Evolutionary conservation across 805 yeast species (phyloP).

Genomic region (Lipomyces sp.): DNA sequence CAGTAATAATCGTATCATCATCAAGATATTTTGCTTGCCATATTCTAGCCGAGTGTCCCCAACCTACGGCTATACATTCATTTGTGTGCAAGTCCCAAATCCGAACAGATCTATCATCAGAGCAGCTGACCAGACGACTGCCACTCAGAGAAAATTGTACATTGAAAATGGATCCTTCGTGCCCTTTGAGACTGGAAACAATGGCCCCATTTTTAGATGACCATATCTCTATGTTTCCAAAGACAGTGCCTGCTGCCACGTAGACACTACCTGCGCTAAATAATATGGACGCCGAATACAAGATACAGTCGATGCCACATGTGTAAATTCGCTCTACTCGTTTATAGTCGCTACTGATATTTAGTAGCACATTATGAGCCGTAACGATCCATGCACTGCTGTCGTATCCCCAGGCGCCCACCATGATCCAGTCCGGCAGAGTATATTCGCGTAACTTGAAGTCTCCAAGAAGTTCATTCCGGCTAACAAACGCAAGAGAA

Average conservation of each 20-base stretch:
- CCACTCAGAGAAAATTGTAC: conserved; percentile 66
- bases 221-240: conserved; percentile 88
- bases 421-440: conserved; percentile 79
- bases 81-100: conserved; percentile 71
- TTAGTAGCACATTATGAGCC: conserved; percentile 74
- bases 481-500: conserved; percentile 57
- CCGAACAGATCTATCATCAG: conserved; percentile 90
- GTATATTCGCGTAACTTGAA: conserved; percentile 39
- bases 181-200: conserved; percentile 65
- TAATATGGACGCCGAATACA: conserved; percentile 82
- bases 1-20: conserved; percentile 57
- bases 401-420: conserved; percentile 57
- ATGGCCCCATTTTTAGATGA: conserved; percentile 53
- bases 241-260: conserved; percentile 90
- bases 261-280: conserved; percentile 51
- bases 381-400: conserved; percentile 61
- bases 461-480: conserved; percentile 44
- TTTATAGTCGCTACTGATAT: conserved; percentile 43
- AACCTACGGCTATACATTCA: conserved; percentile 70
- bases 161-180: conserved; percentile 91
- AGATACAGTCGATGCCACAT: conserved; percentile 49
- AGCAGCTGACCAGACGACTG: conserved; percentile 70
- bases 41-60: conserved; percentile 97
- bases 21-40: conserved; percentile 75
- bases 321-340: conserved; percentile 30